A percentile compares a stretch with the other conserved stretches of the same genome.
phyloP scores from a whole-genome alignment of 169 alveolate genomes.

The Babesia caballi region DNA sequence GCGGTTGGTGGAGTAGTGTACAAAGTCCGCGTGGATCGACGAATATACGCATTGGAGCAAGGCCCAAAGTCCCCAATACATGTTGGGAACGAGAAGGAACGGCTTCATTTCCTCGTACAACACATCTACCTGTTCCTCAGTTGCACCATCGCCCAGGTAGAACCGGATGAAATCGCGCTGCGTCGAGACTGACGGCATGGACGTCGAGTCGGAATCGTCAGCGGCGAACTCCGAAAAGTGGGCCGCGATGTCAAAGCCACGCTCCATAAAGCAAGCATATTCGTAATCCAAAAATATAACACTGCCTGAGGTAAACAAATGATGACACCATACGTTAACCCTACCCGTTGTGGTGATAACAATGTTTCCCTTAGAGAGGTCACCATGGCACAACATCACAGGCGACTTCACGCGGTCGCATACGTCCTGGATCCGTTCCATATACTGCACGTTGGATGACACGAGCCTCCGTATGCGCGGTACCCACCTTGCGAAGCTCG shows the following conservation, averaged over 20 bases:
- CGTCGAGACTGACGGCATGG: constrained; percentile 48
- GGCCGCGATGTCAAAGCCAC: constrained; percentile 75
- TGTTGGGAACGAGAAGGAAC: constrained; percentile 66
- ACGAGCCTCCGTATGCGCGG: constrained; percentile 3
- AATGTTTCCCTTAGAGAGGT: constrained; percentile 67
- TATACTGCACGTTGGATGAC: constrained; percentile 1
- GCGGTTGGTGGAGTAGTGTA: constrained; percentile 56
- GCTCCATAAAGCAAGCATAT: constrained; percentile 74
- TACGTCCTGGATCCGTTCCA: constrained; percentile 45
- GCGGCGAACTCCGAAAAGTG: constrained; percentile 74
- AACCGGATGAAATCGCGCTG: constrained; percentile 55
- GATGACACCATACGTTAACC: not conserved
- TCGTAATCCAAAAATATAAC: constrained; percentile 73
- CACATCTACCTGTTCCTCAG: not conserved
- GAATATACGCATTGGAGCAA: constrained; percentile 67
- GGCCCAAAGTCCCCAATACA: constrained; percentile 76
- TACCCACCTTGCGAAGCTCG: constrained; percentile 24
- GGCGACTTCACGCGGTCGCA: constrained; percentile 71
- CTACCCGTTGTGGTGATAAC: constrained; percentile 4
- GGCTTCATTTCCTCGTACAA: constrained; percentile 66
- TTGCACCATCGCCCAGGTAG: constrained; percentile 2
- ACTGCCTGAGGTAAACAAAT: not conserved
- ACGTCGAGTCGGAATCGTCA: constrained; percentile 45
- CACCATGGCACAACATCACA: constrained; percentile 74
- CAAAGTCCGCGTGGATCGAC: constrained; percentile 63